A percentile compares a stretch with the other conserved stretches of the same genome.
Evolutionary conservation across 1,284 basidiomycete species (phyloP).

Genomic region (Inonotus obliquus): DNA sequence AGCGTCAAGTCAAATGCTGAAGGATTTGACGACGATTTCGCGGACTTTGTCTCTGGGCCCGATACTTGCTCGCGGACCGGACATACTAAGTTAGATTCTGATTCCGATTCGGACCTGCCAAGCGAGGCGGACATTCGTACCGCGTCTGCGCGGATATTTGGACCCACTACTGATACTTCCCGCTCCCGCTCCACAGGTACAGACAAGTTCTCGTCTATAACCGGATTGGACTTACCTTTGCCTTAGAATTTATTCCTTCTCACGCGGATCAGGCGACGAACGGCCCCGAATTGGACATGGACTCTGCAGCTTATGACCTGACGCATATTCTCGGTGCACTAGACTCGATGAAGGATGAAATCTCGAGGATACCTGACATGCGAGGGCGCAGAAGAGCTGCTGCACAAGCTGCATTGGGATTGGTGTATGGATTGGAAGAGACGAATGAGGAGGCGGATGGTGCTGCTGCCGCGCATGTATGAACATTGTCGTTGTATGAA

Average conservation of each 20-base stretch:
- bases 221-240: background rate
- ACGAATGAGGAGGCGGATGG: background rate
- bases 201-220: background rate
- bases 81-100: slow-evolving; percentile 9
- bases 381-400: slow-evolving; percentile 60
- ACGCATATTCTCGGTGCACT: slow-evolving; percentile 55
- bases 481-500: background rate
- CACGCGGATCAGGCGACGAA: slow-evolving; percentile 1
- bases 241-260: slow-evolving; percentile 1
- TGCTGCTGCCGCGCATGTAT: background rate
- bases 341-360: slow-evolving; percentile 69
- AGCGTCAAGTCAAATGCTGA: slow-evolving; percentile 7
- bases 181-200: slow-evolving; percentile 8
- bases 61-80: slow-evolving; percentile 24
- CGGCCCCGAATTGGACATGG: slow-evolving; percentile 28
- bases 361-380: slow-evolving; percentile 59
- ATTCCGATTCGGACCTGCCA: slow-evolving; percentile 36
- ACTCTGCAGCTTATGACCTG: slow-evolving; percentile 54
- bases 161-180: slow-evolving; percentile 22
- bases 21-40: slow-evolving; percentile 77
- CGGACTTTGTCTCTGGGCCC: slow-evolving; percentile 62
- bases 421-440: slow-evolving; percentile 61
- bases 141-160: slow-evolving; percentile 54
- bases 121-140: slow-evolving; percentile 47
- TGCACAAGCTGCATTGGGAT: slow-evolving; percentile 64